A percentile compares a stretch with the other conserved stretches of the same genome.
phyloP scores from a whole-genome alignment of 306 rosid species.

The Prunus mume region DNA sequence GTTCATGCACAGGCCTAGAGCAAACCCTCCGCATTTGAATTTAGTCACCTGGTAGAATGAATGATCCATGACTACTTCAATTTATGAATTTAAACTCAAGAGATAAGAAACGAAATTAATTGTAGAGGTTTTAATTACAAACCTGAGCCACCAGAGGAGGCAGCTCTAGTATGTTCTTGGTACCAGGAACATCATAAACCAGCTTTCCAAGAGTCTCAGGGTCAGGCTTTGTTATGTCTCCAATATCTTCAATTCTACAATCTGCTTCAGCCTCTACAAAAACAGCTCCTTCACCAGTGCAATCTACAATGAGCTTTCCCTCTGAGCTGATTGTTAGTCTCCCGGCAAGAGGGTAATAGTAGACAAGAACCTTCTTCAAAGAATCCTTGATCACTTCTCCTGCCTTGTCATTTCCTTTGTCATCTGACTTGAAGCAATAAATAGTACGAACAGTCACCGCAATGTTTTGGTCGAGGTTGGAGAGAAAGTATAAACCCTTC shows the following conservation, averaged over 20 bases:
- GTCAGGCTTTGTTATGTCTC: slow-evolving; percentile 74
- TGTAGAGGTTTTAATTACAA: background rate
- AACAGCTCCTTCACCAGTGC: slow-evolving; percentile 67
- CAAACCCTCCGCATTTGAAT: slow-evolving; percentile 82
- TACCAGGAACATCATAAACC: slow-evolving; percentile 61
- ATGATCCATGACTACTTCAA: background rate
- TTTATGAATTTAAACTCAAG: background rate
- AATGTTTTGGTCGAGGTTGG: slow-evolving; percentile 73
- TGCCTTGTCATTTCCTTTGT: slow-evolving; percentile 52
- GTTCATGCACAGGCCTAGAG: slow-evolving; percentile 55
- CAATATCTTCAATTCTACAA: slow-evolving; percentile 50
- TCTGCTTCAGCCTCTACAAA: slow-evolving; percentile 84
- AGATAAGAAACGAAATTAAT: background rate
- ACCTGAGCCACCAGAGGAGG: slow-evolving; percentile 85
- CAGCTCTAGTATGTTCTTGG: slow-evolving; percentile 59
- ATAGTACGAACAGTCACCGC: slow-evolving; percentile 60
- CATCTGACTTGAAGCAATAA: slow-evolving; percentile 54
- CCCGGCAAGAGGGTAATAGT: slow-evolving; percentile 70
- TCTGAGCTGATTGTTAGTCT: slow-evolving; percentile 48
- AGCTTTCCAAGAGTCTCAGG: slow-evolving; percentile 59
- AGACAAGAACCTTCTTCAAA: slow-evolving; percentile 61
- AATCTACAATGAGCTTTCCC: slow-evolving; percentile 69
- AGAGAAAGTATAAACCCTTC: slow-evolving; percentile 57
- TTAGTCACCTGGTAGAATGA: slow-evolving; percentile 53
- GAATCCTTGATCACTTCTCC: slow-evolving; percentile 45